These are phyloP conservation scores for Mesotaenium endlicherianum DNA, from an alignment of 139 green algal species.

Conservation along the genomic window DNA sequence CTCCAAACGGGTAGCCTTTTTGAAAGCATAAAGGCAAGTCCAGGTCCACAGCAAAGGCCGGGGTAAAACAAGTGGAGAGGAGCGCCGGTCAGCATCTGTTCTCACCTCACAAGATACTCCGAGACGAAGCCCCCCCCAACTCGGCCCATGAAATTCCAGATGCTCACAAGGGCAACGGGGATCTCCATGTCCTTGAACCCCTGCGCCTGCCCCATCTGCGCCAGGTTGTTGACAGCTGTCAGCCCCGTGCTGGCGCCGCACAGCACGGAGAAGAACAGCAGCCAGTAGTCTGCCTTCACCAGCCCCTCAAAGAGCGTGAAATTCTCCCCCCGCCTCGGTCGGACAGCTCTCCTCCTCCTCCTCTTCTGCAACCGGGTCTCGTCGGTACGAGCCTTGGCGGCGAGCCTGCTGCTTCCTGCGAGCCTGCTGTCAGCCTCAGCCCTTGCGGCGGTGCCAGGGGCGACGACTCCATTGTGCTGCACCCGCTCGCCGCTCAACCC, in stretches of 20 bases:
- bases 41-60: no score
- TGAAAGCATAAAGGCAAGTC: no score
- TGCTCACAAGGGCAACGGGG: constrained; percentile 19
- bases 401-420: no score
- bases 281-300: constrained; percentile 60
- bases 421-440: no score
- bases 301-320: constrained; percentile 19
- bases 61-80: no score
- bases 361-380: no score
- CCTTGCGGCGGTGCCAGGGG: no score
- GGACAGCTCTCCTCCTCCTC: not conserved
- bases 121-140: constrained; percentile 19
- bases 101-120: constrained; percentile 31
- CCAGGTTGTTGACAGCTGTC: constrained; percentile 76
- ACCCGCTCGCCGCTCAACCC: no score
- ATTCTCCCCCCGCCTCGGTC: constrained; percentile 4
- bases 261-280: constrained; percentile 60
- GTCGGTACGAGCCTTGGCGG: no score
- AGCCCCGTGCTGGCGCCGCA: constrained; percentile 65
- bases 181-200: constrained; percentile 4
- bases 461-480: no score
- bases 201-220: constrained; percentile 30
- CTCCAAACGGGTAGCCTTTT: no score
- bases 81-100: no score
- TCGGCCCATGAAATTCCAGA: constrained; percentile 43